Evolutionary conservation across 2,329 filamentous ascomycete genomes (phyloP), one percentile per base, ranked within the genome.

Genomic region (Pestalotiopsis sp.): DNA sequence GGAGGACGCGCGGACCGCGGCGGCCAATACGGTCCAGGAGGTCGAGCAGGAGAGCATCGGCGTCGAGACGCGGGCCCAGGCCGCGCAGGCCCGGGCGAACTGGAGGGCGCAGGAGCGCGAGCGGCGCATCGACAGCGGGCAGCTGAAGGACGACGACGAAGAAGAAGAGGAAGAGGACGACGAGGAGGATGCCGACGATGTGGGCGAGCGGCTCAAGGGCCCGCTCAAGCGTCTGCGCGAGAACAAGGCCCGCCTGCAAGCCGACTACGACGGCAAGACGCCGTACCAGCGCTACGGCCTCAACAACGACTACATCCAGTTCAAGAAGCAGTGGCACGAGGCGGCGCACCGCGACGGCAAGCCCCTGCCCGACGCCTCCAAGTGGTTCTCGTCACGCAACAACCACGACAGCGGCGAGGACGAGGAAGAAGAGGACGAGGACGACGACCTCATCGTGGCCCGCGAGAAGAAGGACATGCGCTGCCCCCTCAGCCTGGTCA

Each of bases 391-490:
- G 45, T 52, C 45, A 6, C 45, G 41, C 14, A 49, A 17, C 41
- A 45, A 49, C 31, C 14, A 49, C 14, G 79, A 83, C 45, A 86
- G 84, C 3, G 73, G 73, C 20, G 68, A 39, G 2, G 79, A 73
- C 1, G 80, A 74, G 1, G 79, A 72, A 3, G 83, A 79, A 2
- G 84, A 86, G 1, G 88, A 88, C 4, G 85, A 86, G 17, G 90
- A 92, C 67, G 90, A 92, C 23, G 92, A 95, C 57, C 83, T 95
- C 27, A 86, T 91, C 1, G 86, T 95, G 38, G 86, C 88, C 36
- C 84, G 87, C 63, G 89, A 90, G 70, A 87, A 85, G 4, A 84
- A 90, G 65, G 91, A 88, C 77, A 87, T 91, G 39, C 90, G 88
- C 73, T 95, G 92, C 74, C 91, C 92, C 0, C 78, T 95, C 23